phyloP scores from a whole-genome alignment of 805 yeast genomes.

The Suhomyces tanzawaensis region DNA sequence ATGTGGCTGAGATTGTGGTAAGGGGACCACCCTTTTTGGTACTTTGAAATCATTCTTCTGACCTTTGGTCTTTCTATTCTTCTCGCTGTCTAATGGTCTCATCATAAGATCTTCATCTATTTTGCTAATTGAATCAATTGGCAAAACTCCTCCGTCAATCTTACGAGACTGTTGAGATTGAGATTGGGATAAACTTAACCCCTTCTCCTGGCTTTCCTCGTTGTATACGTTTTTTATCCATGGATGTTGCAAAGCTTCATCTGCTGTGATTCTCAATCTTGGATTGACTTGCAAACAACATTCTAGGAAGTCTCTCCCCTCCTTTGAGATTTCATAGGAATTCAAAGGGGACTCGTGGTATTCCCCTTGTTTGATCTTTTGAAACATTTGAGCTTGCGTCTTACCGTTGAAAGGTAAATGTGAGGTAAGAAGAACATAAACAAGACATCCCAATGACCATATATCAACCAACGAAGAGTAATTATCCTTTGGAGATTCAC shows the following conservation, averaged over 20 bases:
- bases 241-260: constrained; percentile 70
- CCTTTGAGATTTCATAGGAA: constrained; percentile 60
- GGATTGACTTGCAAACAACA: constrained; percentile 78
- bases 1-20: constrained; percentile 39
- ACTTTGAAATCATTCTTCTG: constrained; percentile 38
- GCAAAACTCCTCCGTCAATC: constrained; percentile 38
- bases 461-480: constrained; percentile 91
- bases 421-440: constrained; percentile 87
- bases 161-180: constrained; percentile 61
- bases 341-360: constrained; percentile 76
- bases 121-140: constrained; percentile 35
- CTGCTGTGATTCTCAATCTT: constrained; percentile 65
- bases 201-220: constrained; percentile 28
- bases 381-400: constrained; percentile 82
- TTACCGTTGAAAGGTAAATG: constrained; percentile 94
- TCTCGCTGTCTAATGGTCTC: constrained; percentile 37
- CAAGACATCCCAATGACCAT: constrained; percentile 96
- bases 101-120: constrained; percentile 44
- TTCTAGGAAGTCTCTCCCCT: constrained; percentile 71
- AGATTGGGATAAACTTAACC: constrained; percentile 65
- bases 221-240: constrained; percentile 59
- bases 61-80: constrained; percentile 18
- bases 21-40: constrained; percentile 42
- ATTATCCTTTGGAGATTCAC: constrained; percentile 25
- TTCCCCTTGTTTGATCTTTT: constrained; percentile 71